Conservation (phyloP, 2,329 filamentous ascomycete genomes). For the Trichoderma sp. region DNA sequence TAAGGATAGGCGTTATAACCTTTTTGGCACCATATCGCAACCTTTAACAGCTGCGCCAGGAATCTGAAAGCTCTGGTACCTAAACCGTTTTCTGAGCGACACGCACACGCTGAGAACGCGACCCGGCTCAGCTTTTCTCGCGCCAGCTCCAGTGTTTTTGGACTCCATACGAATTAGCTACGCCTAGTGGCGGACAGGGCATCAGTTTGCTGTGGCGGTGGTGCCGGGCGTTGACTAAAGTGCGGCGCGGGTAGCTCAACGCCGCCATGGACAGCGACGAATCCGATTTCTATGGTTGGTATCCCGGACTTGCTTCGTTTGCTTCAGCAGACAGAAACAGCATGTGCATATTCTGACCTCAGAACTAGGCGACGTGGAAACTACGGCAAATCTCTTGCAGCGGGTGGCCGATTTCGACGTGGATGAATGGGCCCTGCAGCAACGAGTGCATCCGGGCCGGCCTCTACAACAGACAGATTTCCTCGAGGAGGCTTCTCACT, state of each 20-base stretch:
- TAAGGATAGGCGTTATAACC: not conserved
- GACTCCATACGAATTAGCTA: not conserved
- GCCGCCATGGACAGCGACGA: constrained; percentile 50
- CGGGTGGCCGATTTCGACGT: constrained; percentile 56
- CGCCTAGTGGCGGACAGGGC: not conserved
- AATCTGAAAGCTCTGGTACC: not conserved
- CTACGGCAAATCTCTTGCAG: constrained; percentile 52
- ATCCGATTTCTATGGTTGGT: constrained; percentile 64
- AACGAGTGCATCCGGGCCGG: constrained; percentile 36
- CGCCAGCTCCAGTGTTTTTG: not conserved
- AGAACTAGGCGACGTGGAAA: constrained; percentile 57
- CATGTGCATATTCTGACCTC: not conserved
- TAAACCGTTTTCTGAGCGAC: not conserved
- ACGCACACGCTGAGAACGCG: not conserved
- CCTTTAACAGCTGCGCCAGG: not conserved
- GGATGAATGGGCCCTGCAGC: constrained; percentile 47
- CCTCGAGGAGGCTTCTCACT: constrained; percentile 36
- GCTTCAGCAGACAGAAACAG: not conserved
- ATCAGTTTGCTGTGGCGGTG: constrained; percentile 5
- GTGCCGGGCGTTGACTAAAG: constrained; percentile 2
- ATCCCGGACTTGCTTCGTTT: constrained; percentile 21
- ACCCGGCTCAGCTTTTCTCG: not conserved
- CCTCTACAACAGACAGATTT: constrained; percentile 34
- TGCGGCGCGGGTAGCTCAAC: not conserved
- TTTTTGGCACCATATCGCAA: not conserved